Conservation (phyloP, 2,329 filamentous ascomycete genomes). For the Beauveria asiatica region DNA sequence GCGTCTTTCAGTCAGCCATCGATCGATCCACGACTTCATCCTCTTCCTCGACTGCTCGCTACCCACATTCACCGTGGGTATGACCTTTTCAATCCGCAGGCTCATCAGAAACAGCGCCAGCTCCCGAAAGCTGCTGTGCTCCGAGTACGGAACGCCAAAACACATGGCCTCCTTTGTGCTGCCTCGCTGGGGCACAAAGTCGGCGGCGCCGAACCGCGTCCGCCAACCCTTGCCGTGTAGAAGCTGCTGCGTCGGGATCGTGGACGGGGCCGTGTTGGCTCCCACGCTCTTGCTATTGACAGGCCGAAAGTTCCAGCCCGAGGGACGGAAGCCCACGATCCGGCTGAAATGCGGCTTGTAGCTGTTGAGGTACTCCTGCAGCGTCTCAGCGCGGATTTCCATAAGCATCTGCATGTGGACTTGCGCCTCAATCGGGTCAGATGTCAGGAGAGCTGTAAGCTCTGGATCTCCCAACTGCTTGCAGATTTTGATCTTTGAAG, state of each 20-base stretch:
- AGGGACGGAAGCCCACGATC: constrained; percentile 84
- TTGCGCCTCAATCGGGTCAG: constrained; percentile 74
- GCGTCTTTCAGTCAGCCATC: constrained; percentile 51
- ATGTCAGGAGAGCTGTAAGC: constrained; percentile 67
- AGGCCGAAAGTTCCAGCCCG: constrained; percentile 87
- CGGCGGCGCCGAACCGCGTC: constrained; percentile 59
- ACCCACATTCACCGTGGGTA: constrained; percentile 84
- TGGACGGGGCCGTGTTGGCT: constrained; percentile 40
- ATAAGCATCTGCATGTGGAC: constrained; percentile 97
- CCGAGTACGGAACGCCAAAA: constrained; percentile 90
- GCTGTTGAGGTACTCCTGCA: constrained; percentile 77
- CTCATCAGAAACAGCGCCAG: constrained; percentile 88
- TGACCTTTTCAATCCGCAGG: constrained; percentile 76
- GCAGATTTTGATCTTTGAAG: constrained; percentile 77
- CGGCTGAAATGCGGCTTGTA: constrained; percentile 77
- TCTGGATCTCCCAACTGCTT: constrained; percentile 79
- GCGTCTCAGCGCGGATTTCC: constrained; percentile 84
- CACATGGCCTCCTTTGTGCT: constrained; percentile 76
- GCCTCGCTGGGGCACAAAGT: constrained; percentile 75
- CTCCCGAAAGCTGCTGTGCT: constrained; percentile 92
- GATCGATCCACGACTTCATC: constrained; percentile 58
- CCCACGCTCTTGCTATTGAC: constrained; percentile 47
- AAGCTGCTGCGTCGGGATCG: constrained; percentile 40
- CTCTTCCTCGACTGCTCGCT: constrained; percentile 47
- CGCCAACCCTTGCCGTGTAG: constrained; percentile 62